phyloP scores from a whole-genome alignment of 805 yeast genomes.

The Candida loeiensis region DNA sequence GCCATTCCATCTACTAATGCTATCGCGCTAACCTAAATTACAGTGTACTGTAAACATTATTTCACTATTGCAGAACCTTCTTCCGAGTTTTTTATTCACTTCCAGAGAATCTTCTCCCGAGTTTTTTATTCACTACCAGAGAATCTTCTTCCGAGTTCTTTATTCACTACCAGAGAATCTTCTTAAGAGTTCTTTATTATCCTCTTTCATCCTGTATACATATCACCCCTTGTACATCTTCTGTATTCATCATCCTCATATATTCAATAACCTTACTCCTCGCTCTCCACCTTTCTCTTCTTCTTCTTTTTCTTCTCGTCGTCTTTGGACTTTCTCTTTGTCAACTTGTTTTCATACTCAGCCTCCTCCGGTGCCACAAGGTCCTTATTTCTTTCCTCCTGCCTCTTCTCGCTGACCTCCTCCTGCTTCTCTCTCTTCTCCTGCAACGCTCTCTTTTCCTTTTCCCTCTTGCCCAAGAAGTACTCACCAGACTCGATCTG shows the following conservation, averaged over 20 bases:
- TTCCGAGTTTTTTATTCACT: too few relatives aligned
- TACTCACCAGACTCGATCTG: slow-evolving; percentile 98
- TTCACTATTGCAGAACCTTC: too few relatives aligned
- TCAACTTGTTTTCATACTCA: slow-evolving; percentile 41
- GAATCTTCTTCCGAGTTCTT: too few relatives aligned
- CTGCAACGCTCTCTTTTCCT: slow-evolving; percentile 63
- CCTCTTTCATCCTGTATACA: too few relatives aligned
- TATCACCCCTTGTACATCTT: neutral
- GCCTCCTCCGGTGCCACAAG: slow-evolving; percentile 85
- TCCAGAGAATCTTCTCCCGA: too few relatives aligned
- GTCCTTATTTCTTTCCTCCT: slow-evolving; percentile 69
- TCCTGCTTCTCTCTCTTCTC: slow-evolving; percentile 79
- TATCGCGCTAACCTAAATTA: too few relatives aligned
- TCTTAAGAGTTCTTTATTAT: too few relatives aligned
- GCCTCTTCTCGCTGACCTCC: slow-evolving; percentile 60
- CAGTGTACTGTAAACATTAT: too few relatives aligned
- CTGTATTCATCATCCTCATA: neutral
- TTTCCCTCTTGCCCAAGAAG: slow-evolving; percentile 84
- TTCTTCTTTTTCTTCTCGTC: slow-evolving; percentile 22
- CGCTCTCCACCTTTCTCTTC: slow-evolving; percentile 13
- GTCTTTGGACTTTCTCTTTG: slow-evolving; percentile 23
- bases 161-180: too few relatives aligned
- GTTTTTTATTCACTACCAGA: too few relatives aligned
- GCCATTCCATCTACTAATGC: too few relatives aligned
- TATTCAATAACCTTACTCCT: neutral